Percentiles rank a stretch among this genome's conserved stretches.
These are phyloP conservation scores for Penicillium salamii DNA, from an alignment of 495 filamentous ascomycete genomes.

Conservation along the genomic window DNA sequence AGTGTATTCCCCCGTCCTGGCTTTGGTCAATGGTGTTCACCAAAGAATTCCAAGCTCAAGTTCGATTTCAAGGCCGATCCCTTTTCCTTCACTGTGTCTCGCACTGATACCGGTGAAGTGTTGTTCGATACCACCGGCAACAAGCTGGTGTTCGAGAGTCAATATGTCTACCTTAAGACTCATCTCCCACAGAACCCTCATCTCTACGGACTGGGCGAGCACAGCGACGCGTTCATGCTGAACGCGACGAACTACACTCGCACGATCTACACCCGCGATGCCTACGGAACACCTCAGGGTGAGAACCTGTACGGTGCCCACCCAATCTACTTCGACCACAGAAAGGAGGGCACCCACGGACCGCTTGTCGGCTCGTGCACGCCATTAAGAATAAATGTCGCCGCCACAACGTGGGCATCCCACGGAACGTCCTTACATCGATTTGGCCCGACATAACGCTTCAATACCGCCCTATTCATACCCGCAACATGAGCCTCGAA, in stretches of 20 bases:
- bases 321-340: conserved; percentile 51
- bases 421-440: conserved; percentile 15
- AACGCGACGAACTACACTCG: conserved; percentile 50
- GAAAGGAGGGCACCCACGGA: conserved; percentile 53
- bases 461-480: conserved; percentile 13
- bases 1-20: conserved; percentile 50
- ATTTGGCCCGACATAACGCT: conserved; percentile 5
- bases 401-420: conserved; percentile 24
- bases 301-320: conserved; percentile 53
- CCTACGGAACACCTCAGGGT: conserved; percentile 17
- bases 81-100: conserved; percentile 14
- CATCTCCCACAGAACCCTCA: conserved; percentile 51
- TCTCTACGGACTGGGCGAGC: conserved; percentile 55
- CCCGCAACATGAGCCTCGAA: conserved; percentile 27
- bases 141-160: conserved; percentile 53
- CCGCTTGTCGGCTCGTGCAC: conserved; percentile 11
- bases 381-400: conserved; percentile 21
- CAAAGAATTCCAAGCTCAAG: conserved; percentile 15
- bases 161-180: conserved; percentile 53
- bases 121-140: conserved; percentile 49
- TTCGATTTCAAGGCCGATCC: conserved; percentile 9
- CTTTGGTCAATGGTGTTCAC: conserved; percentile 5
- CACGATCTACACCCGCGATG: conserved; percentile 64
- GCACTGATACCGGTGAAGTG: conserved; percentile 24
- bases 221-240: conserved; percentile 48